Evolutionary conservation across 2,329 filamentous ascomycete species (phyloP).

Genomic region (Curvularia sp.): DNA sequence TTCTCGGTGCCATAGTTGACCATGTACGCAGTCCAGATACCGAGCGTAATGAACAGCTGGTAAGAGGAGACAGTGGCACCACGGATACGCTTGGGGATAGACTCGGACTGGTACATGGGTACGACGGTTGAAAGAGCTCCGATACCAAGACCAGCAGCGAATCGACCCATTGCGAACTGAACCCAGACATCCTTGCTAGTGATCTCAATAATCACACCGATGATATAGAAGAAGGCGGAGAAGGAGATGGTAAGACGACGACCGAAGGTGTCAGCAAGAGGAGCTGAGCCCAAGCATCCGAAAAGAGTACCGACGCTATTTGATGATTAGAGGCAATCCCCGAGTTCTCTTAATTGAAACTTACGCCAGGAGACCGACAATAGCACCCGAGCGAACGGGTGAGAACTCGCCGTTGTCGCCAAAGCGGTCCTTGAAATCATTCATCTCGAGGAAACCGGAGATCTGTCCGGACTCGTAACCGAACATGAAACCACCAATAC

Average conservation of each 20-base stretch:
- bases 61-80: constrained; percentile 69
- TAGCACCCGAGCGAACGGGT: constrained; percentile 44
- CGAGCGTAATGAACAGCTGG: constrained; percentile 73
- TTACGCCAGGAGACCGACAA: constrained; percentile 47
- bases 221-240: constrained; percentile 67
- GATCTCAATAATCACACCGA: constrained; percentile 72
- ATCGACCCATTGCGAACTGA: constrained; percentile 68
- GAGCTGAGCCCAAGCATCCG: constrained; percentile 66
- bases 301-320: constrained; percentile 71
- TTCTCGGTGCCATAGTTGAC: constrained; percentile 67
- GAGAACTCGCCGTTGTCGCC: constrained; percentile 44
- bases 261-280: constrained; percentile 67
- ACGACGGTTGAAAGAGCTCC: constrained; percentile 67
- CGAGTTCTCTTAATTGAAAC: constrained; percentile 5
- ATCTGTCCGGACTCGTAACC: constrained; percentile 31
- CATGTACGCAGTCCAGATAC: constrained; percentile 63
- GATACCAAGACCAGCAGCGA: constrained; percentile 70
- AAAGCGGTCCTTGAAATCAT: constrained; percentile 44
- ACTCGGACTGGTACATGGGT: constrained; percentile 71
- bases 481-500: constrained; percentile 49
- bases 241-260: constrained; percentile 67
- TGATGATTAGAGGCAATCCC: constrained; percentile 13
- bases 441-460: constrained; percentile 44
- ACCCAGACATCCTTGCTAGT: constrained; percentile 65
- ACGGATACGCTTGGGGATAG: constrained; percentile 68